These are phyloP conservation scores for Nigrospora sphaerica DNA, from an alignment of 2,329 filamentous ascomycete species.

Conservation along the genomic window DNA sequence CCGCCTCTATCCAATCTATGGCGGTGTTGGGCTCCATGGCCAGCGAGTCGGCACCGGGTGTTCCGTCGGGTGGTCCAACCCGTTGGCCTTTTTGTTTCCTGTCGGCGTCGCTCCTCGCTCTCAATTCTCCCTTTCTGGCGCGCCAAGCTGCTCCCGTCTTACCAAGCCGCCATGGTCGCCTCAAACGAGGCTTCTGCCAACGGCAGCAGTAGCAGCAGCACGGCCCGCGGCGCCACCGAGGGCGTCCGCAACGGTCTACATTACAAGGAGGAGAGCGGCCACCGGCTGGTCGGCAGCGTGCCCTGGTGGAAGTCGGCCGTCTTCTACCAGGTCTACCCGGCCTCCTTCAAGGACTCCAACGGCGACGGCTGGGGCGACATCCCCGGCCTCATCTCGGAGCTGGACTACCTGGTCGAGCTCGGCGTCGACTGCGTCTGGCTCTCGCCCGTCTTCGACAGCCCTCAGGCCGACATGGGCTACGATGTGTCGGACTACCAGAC, in stretches of 20 bases:
- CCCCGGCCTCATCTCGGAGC: conserved; percentile 54
- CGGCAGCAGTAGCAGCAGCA: no score
- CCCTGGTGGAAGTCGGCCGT: conserved; percentile 40
- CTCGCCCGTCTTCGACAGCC: conserved; percentile 44
- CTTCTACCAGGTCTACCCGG: conserved; percentile 49
- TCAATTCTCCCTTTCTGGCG: no score
- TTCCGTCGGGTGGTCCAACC: no score
- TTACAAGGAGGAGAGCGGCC: not conserved
- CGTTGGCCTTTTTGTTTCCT: no score
- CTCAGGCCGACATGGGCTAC: conserved; percentile 65
- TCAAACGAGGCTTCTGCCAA: no score
- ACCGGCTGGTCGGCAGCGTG: conserved; percentile 13
- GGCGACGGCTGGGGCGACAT: conserved; percentile 60
- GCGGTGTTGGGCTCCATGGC: no score
- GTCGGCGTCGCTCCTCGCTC: no score
- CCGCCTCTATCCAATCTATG: no score
- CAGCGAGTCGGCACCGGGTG: no score
- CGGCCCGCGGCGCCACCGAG: no score
- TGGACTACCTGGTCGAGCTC: conserved; percentile 56
- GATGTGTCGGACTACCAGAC: conserved; percentile 64
- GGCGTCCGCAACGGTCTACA: not conserved
- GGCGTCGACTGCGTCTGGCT: conserved; percentile 58
- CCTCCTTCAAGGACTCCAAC: conserved; percentile 50
- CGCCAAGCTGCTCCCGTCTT: no score
- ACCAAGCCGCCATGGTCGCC: no score